Base-by-base conservation (phyloP, 495 filamentous ascomycete species). In the Talaromyces trachyspermus region DNA sequence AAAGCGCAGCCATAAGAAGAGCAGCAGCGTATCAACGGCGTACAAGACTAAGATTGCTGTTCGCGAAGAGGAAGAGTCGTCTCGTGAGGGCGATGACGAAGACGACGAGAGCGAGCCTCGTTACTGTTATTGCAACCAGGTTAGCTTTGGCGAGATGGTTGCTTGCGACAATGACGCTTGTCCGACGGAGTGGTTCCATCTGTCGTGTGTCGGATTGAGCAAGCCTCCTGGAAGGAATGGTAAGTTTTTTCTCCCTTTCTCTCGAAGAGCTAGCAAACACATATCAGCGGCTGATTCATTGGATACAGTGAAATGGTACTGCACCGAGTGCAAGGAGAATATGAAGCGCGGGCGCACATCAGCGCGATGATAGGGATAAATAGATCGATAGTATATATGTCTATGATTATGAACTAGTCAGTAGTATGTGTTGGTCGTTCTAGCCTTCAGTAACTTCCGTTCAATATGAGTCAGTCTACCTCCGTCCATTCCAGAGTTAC, bases 71-170 rank as follows among this genome's bases (percentile, higher is more conserved):
- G 77, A 76, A 47, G 70, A 70, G 27, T 72, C 69, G 5, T 51
- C 68, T 5, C 78, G 76, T 1, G 80, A 83, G 32, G 80, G 76
- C 2, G 81, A 83, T 17, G 81, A 76, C 4, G 88, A 88, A 23
- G 79, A 78, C 11, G 89, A 89, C 43, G 83, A 78, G 11, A 81
- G 88, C 46, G 92, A 96, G 61, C 87, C 85, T 10, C 72, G 80
- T 37, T 98, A 96, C 64, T 98, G 92, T 64, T 88, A 89, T 64
- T 98, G 92, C 62, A 86, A 96, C 53, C 78, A 84, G 50, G 81
- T 95, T 25, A 92, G 86, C 57, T 98, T 95, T 58, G 92, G 92
- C 17, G 87, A 95, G 66, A 98, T 98, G 92, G 86, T 98, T 12
- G 92, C 84, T n/a, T 98, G 92, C 54, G 92, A 98, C 58, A 86